A percentile compares a stretch with the other conserved stretches of the same genome.
These are phyloP conservation scores for Nakazawaea anatomiae DNA, from an alignment of 805 yeast species.

Conservation along the genomic window DNA sequence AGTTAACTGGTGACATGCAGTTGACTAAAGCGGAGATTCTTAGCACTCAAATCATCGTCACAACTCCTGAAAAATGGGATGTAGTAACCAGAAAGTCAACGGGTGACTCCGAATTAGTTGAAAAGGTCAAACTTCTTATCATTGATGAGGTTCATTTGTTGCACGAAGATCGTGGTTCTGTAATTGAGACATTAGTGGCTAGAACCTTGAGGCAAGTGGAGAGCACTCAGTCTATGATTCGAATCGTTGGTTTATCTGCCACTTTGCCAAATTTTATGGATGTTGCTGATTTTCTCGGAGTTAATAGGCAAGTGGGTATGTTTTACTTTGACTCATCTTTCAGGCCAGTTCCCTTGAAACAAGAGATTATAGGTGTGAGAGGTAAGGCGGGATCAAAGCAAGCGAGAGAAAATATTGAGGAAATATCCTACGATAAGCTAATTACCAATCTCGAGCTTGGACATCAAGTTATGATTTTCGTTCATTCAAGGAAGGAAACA, in stretches of 20 bases:
- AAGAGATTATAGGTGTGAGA: constrained; percentile 77
- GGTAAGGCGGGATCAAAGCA: constrained; percentile 79
- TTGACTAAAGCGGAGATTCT: constrained; percentile 72
- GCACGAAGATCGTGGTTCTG: constrained; percentile 98
- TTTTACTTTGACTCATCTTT: constrained; percentile 91
- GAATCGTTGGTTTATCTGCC: constrained; percentile 92
- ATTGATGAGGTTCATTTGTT: constrained; percentile 95
- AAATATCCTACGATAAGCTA: constrained; percentile 70
- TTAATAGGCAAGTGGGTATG: constrained; percentile 85
- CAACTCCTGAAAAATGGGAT: constrained; percentile 97
- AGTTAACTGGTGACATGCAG: constrained; percentile 95
- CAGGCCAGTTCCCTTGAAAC: constrained; percentile 90
- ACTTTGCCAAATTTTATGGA: constrained; percentile 88
- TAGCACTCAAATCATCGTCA: constrained; percentile 82
- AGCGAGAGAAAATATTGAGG: constrained; percentile 68
- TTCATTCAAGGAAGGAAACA: constrained; percentile 92
- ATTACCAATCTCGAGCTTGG: constrained; percentile 61
- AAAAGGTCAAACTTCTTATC: constrained; percentile 77
- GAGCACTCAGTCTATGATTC: constrained; percentile 85
- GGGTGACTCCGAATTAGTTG: constrained; percentile 81
- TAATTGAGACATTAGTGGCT: constrained; percentile 90
- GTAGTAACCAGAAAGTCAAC: constrained; percentile 91
- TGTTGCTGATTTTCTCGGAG: constrained; percentile 93
- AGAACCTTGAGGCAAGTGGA: constrained; percentile 94
- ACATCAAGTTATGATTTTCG: constrained; percentile 93